phyloP scores from a whole-genome alignment of 2,329 filamentous ascomycete genomes.

The Chaetomium sp. region DNA sequence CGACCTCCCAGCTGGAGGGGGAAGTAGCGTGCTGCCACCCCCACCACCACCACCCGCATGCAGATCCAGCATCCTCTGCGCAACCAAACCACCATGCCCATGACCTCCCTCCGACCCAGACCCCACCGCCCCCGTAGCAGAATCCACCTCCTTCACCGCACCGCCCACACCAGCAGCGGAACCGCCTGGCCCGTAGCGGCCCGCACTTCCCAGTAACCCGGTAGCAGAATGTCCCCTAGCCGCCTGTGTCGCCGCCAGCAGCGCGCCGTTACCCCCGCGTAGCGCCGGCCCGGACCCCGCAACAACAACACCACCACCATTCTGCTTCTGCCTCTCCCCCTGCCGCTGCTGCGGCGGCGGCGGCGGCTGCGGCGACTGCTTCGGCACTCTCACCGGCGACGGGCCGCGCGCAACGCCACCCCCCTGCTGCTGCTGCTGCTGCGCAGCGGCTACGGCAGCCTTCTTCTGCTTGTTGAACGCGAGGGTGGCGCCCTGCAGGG shows the following conservation, averaged over 20 bases:
- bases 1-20: slow-evolving; percentile 23
- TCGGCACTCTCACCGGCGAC: not conserved
- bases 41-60: slow-evolving; percentile 10
- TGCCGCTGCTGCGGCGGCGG: not conserved
- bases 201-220: slow-evolving; percentile 17
- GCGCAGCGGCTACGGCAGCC: slow-evolving; percentile 10
- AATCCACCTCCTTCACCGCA: slow-evolving; percentile 24
- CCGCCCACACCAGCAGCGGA: slow-evolving; percentile 30
- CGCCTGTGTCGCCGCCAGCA: slow-evolving; percentile 41
- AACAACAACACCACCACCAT: not conserved
- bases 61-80: slow-evolving; percentile 36
- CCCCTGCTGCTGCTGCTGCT: slow-evolving; percentile 12
- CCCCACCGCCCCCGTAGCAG: not conserved
- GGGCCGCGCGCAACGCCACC: not conserved
- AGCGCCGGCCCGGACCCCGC: not conserved
- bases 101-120: slow-evolving; percentile 14
- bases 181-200: slow-evolving; percentile 24
- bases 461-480: slow-evolving; percentile 47
- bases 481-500: slow-evolving; percentile 57
- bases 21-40: slow-evolving; percentile 23
- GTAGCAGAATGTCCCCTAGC: slow-evolving; percentile 22
- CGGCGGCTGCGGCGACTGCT: not conserved
- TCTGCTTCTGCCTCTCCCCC: not conserved
- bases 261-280: slow-evolving; percentile 19
- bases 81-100: slow-evolving; percentile 29